phyloP scores from a whole-genome alignment of 148 eudicot genomes.

The Rheum nobile region DNA sequence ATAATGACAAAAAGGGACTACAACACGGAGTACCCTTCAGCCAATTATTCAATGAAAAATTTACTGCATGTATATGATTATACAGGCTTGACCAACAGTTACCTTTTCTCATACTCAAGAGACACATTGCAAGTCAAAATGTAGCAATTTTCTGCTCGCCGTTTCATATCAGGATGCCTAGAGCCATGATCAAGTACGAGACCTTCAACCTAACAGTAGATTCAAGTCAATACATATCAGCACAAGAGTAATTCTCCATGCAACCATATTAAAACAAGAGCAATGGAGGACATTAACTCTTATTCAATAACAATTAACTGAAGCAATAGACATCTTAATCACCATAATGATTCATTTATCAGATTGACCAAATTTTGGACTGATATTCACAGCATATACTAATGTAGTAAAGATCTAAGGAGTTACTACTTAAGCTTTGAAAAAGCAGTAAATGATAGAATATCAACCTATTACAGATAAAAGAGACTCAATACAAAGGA shows the following conservation, averaged over 20 bases:
- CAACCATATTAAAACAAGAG: not conserved
- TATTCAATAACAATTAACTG: not conserved
- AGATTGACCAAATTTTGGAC: not conserved
- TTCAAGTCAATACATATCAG: not conserved
- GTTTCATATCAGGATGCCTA: slow-evolving; percentile 98
- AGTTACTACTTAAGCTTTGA: not conserved
- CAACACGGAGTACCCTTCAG: not conserved
- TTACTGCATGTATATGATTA: not conserved
- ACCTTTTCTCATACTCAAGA: slow-evolving; percentile 97
- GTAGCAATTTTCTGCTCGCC: slow-evolving; percentile 80
- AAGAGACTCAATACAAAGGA: not conserved
- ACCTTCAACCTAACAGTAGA: slow-evolving; percentile 60
- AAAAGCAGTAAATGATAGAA: not conserved
- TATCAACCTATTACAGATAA: not conserved
- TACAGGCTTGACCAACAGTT: slow-evolving; percentile 2
- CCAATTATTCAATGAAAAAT: not conserved
- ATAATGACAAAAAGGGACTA: not conserved
- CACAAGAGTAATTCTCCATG: not conserved
- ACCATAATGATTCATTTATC: not conserved
- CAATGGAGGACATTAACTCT: too few species aligned
- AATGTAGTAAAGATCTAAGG: not conserved
- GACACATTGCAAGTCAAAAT: slow-evolving; percentile 87
- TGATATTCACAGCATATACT: not conserved
- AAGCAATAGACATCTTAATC: not conserved
- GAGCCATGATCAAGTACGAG: slow-evolving; percentile 99